Percentiles rank a stretch among this genome's conserved stretches.
Evolutionary conservation across 768 basidiomycete species (phyloP).

Genomic region (Leccinellum rugosiceps): DNA sequence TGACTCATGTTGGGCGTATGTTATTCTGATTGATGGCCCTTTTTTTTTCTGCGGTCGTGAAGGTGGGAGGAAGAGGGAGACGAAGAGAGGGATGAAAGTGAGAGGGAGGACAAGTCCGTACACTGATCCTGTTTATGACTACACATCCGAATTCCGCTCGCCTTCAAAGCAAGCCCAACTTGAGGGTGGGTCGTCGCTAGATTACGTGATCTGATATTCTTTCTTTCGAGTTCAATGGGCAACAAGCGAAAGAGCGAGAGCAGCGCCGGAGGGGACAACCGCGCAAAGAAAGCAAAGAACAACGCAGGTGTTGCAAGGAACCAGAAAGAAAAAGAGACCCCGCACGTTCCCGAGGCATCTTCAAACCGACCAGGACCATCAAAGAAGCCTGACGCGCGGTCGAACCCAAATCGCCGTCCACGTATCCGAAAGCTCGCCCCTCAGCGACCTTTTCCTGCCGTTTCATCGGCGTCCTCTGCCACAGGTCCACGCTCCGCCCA

Average conservation of each 20-base stretch:
- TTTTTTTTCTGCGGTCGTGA: constrained; percentile 11
- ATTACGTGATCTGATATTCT: constrained; percentile 10
- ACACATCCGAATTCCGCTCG: constrained; percentile 13
- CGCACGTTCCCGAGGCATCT: not conserved
- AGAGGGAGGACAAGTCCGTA: not conserved
- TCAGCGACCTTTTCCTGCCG: constrained; percentile 71
- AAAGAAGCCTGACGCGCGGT: constrained; percentile 1
- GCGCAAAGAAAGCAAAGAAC: constrained; percentile 17
- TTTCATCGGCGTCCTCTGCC: constrained; percentile 70
- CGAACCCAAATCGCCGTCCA: constrained; percentile 19
- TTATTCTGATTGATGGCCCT: constrained; percentile 9
- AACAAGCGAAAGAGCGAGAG: constrained; percentile 23
- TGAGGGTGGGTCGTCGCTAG: constrained; percentile 18
- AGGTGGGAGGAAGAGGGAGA: constrained; percentile 26
- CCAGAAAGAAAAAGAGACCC: not conserved
- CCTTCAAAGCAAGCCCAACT: constrained; percentile 7
- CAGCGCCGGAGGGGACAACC: not conserved
- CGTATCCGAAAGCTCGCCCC: constrained; percentile 67
- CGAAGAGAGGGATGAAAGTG: constrained; percentile 2
- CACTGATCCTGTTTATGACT: not conserved
- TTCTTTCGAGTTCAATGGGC: constrained; percentile 8
- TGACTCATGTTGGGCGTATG: constrained; percentile 65
- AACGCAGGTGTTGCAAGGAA: constrained; percentile 1
- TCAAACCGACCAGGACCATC: constrained; percentile 1
- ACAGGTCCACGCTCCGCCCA: constrained; percentile 80